Evolutionary conservation across 75 land plant genomes (phyloP), one percentile per base, ranked within the genome.

Genomic region (Cryptomeria japonica): DNA sequence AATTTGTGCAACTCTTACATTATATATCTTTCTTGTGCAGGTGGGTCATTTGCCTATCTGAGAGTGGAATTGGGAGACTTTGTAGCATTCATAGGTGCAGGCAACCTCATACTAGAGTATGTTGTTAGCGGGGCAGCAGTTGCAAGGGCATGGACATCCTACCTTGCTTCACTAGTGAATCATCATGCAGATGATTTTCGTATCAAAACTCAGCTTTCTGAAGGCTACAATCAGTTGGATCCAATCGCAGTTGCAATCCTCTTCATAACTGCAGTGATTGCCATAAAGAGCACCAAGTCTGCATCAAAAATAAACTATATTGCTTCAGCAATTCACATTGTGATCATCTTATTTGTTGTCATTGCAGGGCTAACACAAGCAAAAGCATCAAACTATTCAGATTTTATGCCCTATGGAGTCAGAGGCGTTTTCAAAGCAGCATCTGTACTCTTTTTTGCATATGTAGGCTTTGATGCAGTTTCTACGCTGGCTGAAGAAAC

Each of bases 1-100:
- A 68, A 25, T 14, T 14, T 51, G 15, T 51, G 14, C 1, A 68
- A 25, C 31, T 68, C 72, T 68, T 68, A 68, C n/a, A 28, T 7
- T 68, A 25, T 68, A 68, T 68, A 51, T 51, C 8, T 7, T 28
- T 22, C 0, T 31, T 84, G 85, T 85, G 56, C 90, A 93, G 94
- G 94, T 80, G 94, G 94, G 18, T 93, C 94, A 3, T 51, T 51
- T 51, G 55, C 55, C 15, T 51, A 51, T 51, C 55, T 51, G 16
- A 51, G 55, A 51, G 55, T 93, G 18, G 98, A 97, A 90, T 87
- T 97, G 1, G 98, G 98, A 0, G 97, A 97, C 53, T 95, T 97
- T 88, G 80, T 92, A 44, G 97, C 98, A 19, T 96, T 96, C 92
- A 90, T 97, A 16, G 98, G 95, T 0, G 98, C 97, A 1, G 97